These are phyloP conservation scores for Penicillium atrosanguineum DNA, from an alignment of 495 filamentous ascomycete species.

Conservation along the genomic window DNA sequence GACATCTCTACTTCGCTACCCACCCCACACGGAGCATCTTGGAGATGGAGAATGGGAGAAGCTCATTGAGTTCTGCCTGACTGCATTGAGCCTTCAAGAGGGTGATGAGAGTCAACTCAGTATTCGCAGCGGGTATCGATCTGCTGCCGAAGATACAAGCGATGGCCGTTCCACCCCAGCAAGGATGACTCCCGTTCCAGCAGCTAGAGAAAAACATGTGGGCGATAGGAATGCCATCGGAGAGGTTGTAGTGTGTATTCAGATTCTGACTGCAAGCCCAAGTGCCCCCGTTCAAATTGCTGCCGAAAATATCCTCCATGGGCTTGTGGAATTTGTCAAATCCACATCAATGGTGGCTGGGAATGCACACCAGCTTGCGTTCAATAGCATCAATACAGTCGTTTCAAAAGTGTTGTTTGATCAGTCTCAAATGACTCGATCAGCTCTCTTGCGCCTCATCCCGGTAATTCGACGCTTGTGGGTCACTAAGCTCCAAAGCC, in stretches of 20 bases:
- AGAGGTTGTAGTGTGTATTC: constrained; percentile 66
- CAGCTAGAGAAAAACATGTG: constrained; percentile 25
- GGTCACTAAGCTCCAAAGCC: constrained; percentile 56
- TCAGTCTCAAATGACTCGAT: constrained; percentile 58
- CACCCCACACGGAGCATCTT: constrained; percentile 77
- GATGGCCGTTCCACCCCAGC: constrained; percentile 31
- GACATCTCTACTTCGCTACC: constrained; percentile 62
- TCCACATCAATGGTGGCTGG: constrained; percentile 54
- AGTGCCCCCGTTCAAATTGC: constrained; percentile 68
- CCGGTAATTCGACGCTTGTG: constrained; percentile 73
- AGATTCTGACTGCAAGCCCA: constrained; percentile 59
- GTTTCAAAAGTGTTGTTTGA: constrained; percentile 64
- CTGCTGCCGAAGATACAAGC: constrained; percentile 25
- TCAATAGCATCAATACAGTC: constrained; percentile 72
- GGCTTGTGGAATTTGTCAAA: constrained; percentile 60
- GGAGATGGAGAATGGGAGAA: constrained; percentile 63
- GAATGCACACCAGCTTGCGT: constrained; percentile 65
- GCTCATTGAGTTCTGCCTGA: constrained; percentile 63
- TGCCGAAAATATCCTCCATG: constrained; percentile 55
- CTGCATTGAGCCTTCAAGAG: constrained; percentile 19
- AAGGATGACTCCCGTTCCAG: constrained; percentile 29
- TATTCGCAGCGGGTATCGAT: constrained; percentile 25
- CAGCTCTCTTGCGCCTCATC: constrained; percentile 56
- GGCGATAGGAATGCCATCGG: constrained; percentile 38
- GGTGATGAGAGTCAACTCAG: constrained; percentile 30